A percentile compares a stretch with the other conserved stretches of the same genome.
phyloP scores from a whole-genome alignment of 805 yeast species.

The Hyphopichia homilentoma region DNA sequence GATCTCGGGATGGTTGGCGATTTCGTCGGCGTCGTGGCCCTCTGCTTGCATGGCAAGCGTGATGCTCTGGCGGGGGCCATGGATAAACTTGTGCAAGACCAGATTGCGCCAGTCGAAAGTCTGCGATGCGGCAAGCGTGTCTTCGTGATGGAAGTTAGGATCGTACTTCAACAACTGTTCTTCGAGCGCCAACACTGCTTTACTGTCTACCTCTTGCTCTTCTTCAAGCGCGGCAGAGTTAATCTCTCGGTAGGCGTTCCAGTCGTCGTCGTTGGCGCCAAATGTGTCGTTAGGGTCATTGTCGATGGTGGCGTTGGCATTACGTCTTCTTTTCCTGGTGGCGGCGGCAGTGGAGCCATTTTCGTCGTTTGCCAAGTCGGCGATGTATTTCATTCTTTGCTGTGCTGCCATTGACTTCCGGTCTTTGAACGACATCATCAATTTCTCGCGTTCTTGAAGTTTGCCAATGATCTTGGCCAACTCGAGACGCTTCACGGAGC shows the following conservation, averaged over 20 bases:
- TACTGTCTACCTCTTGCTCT: slow-evolving; percentile 70
- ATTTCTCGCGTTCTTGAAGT: slow-evolving; percentile 63
- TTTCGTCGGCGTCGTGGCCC: slow-evolving; percentile 39
- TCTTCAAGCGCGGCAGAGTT: slow-evolving; percentile 75
- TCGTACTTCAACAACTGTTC: slow-evolving; percentile 75
- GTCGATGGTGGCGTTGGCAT: slow-evolving; percentile 64
- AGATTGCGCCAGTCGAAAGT: slow-evolving; percentile 79
- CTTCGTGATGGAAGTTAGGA: slow-evolving; percentile 81
- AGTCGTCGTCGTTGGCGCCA: slow-evolving; percentile 94
- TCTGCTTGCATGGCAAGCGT: slow-evolving; percentile 44
- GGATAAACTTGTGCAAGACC: slow-evolving; percentile 72
- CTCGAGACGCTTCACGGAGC: slow-evolving; percentile 60
- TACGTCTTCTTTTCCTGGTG: slow-evolving; percentile 41
- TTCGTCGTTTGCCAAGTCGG: slow-evolving; percentile 78
- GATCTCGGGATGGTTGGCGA: slow-evolving; percentile 54
- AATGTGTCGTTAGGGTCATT: slow-evolving; percentile 92
- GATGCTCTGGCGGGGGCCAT: slow-evolving; percentile 87
- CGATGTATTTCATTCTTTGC: slow-evolving; percentile 85
- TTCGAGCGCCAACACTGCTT: slow-evolving; percentile 59
- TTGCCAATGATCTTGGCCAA: slow-evolving; percentile 56
- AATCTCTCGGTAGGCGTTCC: slow-evolving; percentile 87
- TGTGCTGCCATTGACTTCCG: slow-evolving; percentile 91
- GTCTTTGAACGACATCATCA: slow-evolving; percentile 76
- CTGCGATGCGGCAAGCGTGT: slow-evolving; percentile 69
- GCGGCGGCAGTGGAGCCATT: slow-evolving; percentile 45